phyloP scores from a whole-genome alignment of 164 flowering plant genomes.

The Vitis vinifera region DNA sequence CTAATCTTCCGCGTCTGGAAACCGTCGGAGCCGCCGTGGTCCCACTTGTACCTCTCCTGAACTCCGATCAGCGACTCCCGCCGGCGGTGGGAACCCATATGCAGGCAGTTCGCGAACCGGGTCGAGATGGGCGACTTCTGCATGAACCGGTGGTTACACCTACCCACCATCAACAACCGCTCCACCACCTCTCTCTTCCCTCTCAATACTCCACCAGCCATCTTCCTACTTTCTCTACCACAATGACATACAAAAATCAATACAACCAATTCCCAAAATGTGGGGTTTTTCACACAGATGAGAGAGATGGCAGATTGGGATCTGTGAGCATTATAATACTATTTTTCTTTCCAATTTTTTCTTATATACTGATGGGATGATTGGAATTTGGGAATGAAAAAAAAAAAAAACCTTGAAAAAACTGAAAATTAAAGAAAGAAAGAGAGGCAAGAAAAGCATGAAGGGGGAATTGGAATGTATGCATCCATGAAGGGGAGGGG shows the following conservation, averaged over 20 bases:
- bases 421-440: neutral
- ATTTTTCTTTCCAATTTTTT: neutral
- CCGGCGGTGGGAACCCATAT: conserved; percentile 24
- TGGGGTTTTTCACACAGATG: neutral
- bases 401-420: neutral
- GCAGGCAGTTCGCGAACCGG: conserved; percentile 26
- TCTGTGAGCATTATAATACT: neutral
- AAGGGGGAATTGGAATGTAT: too few species aligned
- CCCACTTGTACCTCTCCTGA: conserved; percentile 82
- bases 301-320: neutral
- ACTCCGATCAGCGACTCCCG: conserved; percentile 35
- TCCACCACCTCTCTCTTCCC: conserved; percentile 29
- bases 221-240: neutral
- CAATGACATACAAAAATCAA: neutral
- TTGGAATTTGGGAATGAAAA: neutral
- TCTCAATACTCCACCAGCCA: conserved; percentile 24
- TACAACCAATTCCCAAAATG: neutral
- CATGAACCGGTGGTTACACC: conserved; percentile 12
- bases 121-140: conserved; percentile 35
- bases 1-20: conserved; percentile 49
- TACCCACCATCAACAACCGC: conserved; percentile 8
- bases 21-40: conserved; percentile 40
- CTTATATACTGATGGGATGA: neutral
- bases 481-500: neutral
- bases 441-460: neutral